Percentiles rank a stretch among this genome's conserved stretches.
Evolutionary conservation across 257 asterid genomes (phyloP).

Genomic region (Fraxinus americana): DNA sequence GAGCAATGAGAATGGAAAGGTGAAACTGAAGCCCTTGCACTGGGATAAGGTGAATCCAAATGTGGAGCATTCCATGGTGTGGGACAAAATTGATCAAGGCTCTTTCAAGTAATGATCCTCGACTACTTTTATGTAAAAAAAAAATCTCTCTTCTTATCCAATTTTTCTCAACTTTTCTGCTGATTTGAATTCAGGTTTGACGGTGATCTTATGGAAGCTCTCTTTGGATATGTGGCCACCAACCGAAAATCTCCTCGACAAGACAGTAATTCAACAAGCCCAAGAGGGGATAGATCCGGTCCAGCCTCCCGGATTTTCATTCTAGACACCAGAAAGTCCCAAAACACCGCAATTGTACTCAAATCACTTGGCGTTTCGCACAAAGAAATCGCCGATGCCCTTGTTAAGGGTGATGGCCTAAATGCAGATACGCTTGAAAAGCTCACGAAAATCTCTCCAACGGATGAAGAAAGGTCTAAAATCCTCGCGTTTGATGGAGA

Average conservation of each 20-base stretch:
- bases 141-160: background rate
- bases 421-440: constrained; percentile 69
- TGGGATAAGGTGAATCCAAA: constrained; percentile 93
- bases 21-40: constrained; percentile 79
- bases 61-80: constrained; percentile 85
- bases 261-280: constrained; percentile 29
- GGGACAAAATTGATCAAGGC: constrained; percentile 92
- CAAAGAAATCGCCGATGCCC: constrained; percentile 59
- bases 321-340: constrained; percentile 83
- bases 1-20: constrained; percentile 48
- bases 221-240: constrained; percentile 85
- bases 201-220: constrained; percentile 96
- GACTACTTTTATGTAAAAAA: background rate
- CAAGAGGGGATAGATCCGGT: constrained; percentile 46
- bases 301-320: constrained; percentile 73
- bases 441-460: constrained; percentile 66
- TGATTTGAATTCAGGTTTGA: constrained; percentile 61
- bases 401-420: constrained; percentile 61
- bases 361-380: constrained; percentile 67
- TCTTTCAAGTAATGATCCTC: constrained; percentile 75
- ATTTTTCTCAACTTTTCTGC: background rate
- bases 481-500: constrained; percentile 73
- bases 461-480: constrained; percentile 60
- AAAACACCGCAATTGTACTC: constrained; percentile 74
- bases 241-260: constrained; percentile 68